Evolutionary conservation across 2,329 filamentous ascomycete species (phyloP).

Genomic region (Pseudocercospora vitis): DNA sequence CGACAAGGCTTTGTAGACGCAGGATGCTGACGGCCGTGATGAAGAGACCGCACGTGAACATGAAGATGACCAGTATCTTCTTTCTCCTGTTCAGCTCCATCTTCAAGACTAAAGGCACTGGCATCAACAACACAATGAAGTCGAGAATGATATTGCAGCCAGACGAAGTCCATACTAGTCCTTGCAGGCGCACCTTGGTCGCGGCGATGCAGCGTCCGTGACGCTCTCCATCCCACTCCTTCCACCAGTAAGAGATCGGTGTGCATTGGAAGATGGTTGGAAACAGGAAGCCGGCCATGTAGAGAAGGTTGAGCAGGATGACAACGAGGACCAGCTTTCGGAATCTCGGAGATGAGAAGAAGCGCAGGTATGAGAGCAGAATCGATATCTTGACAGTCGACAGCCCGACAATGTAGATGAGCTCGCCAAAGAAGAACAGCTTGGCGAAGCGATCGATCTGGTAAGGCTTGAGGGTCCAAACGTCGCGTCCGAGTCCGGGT

Average conservation of each 20-base stretch:
- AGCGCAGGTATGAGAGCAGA: constrained; percentile 14
- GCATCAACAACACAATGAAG: constrained; percentile 7
- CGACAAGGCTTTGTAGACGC: constrained; percentile 16
- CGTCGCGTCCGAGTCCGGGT: constrained; percentile 1
- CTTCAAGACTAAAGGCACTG: constrained; percentile 10
- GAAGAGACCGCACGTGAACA: constrained; percentile 17
- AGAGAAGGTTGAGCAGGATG: constrained; percentile 10
- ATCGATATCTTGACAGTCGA: constrained; percentile 14
- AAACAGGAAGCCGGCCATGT: constrained; percentile 9
- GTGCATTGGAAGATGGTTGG: constrained; percentile 12
- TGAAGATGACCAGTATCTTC: constrained; percentile 14
- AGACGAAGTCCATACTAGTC: constrained; percentile 9
- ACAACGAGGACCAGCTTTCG: constrained; percentile 5
- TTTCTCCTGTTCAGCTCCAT: constrained; percentile 18
- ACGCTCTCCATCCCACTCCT: constrained; percentile 6
- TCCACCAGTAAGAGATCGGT: constrained; percentile 10
- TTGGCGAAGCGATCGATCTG: background rate
- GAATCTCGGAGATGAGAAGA: constrained; percentile 11
- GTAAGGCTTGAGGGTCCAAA: background rate
- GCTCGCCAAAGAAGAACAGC: constrained; percentile 8
- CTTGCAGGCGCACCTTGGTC: background rate
- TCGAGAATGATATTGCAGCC: constrained; percentile 14
- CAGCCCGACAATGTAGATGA: constrained; percentile 15
- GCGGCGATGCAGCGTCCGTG: constrained; percentile 2
- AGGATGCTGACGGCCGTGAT: constrained; percentile 20